Conservation (phyloP, 176 grass and related monocot genomes). For the Ampelocalamus luodianensis region DNA sequence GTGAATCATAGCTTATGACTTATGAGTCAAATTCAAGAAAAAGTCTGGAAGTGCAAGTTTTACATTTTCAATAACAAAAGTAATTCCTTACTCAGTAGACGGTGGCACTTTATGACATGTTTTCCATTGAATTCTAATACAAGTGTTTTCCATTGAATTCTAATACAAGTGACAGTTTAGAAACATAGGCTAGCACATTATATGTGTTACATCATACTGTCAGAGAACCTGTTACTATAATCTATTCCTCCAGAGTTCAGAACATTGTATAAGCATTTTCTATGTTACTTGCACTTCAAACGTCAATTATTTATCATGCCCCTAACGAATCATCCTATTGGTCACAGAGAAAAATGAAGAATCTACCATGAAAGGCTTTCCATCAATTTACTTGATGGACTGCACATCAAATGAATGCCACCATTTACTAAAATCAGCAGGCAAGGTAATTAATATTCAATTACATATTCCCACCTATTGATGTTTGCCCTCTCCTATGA, state of each 20-base stretch:
- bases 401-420: conserved; percentile 79
- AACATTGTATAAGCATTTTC: conserved; percentile 22
- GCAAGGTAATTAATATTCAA: conserved; percentile 60
- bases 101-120: neutral
- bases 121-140: neutral
- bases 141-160: neutral
- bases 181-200: conserved; percentile 25
- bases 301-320: conserved; percentile 23
- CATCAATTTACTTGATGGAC: conserved; percentile 81
- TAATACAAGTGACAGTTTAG: neutral
- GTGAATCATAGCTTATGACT: neutral
- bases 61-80: conserved; percentile 22
- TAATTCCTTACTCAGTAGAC: neutral
- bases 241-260: neutral
- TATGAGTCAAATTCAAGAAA: conserved; percentile 10
- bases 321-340: conserved; percentile 34
- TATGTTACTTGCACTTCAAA: conserved; percentile 31
- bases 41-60: conserved; percentile 9
- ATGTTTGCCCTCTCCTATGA: conserved; percentile 23
- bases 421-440: conserved; percentile 62
- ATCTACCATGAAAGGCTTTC: conserved; percentile 56
- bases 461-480: conserved; percentile 27
- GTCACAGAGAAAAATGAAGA: conserved; percentile 58
- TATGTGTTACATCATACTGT: conserved; percentile 6
- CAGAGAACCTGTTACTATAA: conserved; percentile 16